Base-by-base conservation (phyloP, 2,329 filamentous ascomycete genomes). In the Verruconis gallopava region DNA sequence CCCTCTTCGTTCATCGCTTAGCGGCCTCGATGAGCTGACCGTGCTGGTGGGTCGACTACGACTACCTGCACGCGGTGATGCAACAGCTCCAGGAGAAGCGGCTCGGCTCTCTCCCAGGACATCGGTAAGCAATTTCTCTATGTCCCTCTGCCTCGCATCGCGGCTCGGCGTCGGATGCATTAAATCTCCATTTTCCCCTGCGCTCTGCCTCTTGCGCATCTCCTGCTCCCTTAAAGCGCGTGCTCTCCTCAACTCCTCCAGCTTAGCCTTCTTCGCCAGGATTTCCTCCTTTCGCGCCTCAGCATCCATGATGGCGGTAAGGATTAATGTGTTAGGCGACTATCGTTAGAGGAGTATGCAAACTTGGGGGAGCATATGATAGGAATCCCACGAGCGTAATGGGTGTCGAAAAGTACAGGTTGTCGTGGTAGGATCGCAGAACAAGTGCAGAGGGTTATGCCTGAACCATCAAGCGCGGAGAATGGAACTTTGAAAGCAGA, bases 221-320 rank as follows among this genome's bases (percentile, higher is more conserved):
- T 93, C 84, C 57, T 74, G 83, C 49, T 84, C 76, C 46, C 88
- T 75, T 52, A 89, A 67, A 60, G 93, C 86, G 53, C 91, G 77
- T 66, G 95, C 86, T 48, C 84, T 77, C 68, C 94, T 95, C 50
- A 98, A 74, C 72, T 96, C 91, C 38, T 85, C 88, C 54, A 98
- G 85, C 71, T 91, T 95, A 48, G 88, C 89, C 70, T 85, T 89
- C 68, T 98, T 98, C 52, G 86, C 88, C 53, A 91, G 70, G 52
- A 98, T 94, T 69, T 98, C 91, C 69, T 94, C 86, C 68, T 85
- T 82, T 54, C 88, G 81, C 71, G 88, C 68, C 60, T 77, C 80
- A 71, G 81, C 80, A 32, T 45, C 43, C 43, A 45, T 51, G 30
- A 21, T 44, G 14, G 20, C 19, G 11, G 19, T 11, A 15, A 15